Conservation (phyloP, 164 flowering plant species). For the Magnolia sinica region DNA sequence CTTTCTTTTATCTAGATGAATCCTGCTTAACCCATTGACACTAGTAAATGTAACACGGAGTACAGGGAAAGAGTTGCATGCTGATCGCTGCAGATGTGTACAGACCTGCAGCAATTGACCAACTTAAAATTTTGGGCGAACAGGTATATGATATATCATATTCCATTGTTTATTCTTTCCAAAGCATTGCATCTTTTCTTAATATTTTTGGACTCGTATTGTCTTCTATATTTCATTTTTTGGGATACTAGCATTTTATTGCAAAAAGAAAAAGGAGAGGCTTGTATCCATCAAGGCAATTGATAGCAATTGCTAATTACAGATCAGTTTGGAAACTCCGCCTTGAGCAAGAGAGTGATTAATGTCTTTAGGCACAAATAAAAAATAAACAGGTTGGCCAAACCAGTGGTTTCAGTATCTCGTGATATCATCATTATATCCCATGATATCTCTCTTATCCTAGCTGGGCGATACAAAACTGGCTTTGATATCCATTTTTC, state of each 20-base stretch:
- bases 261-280: too few species aligned
- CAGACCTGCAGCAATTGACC: slow-evolving; percentile 99
- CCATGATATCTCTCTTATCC: too few species aligned
- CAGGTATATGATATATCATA: slow-evolving; percentile 43
- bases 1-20: background rate
- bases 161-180: background rate
- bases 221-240: background rate
- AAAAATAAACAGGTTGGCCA: too few species aligned
- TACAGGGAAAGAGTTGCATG: slow-evolving; percentile 92
- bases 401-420: too few species aligned
- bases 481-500: too few species aligned
- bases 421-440: too few species aligned
- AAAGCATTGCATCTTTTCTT: background rate
- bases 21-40: slow-evolving; percentile 2
- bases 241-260: background rate
- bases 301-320: too few species aligned
- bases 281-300: too few species aligned
- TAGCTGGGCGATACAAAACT: too few species aligned
- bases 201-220: background rate
- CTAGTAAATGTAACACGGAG: slow-evolving; percentile 7
- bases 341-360: too few species aligned
- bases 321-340: too few species aligned
- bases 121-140: slow-evolving; percentile 83
- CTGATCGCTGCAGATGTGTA: slow-evolving; percentile 95
- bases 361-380: too few species aligned